Evolutionary conservation across 2,329 filamentous ascomycete species (phyloP).

Genomic region (Colletotrichum chlorophyti): DNA sequence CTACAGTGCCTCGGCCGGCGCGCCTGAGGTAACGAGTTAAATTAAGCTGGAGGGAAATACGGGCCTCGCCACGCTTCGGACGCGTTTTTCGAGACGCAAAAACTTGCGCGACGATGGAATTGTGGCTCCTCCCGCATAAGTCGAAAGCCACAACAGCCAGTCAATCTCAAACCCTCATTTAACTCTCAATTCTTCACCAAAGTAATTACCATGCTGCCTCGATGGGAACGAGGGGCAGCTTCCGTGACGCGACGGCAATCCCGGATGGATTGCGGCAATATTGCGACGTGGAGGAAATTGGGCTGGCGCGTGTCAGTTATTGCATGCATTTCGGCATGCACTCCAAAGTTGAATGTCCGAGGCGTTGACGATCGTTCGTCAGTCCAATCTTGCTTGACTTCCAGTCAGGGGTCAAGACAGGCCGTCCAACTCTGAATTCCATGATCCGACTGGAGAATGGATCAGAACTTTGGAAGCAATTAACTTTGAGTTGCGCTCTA

Average conservation of each 20-base stretch:
- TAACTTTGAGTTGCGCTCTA: too few species aligned
- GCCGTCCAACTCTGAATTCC: too few species aligned
- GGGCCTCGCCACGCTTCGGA: slow-evolving; percentile 15
- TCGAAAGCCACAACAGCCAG: slow-evolving; percentile 21
- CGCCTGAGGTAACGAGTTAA: slow-evolving; percentile 21
- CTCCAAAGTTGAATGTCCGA: not conserved
- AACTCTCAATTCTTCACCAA: slow-evolving; percentile 16
- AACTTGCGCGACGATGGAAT: slow-evolving; percentile 17
- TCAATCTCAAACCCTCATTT: slow-evolving; percentile 27
- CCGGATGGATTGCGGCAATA: slow-evolving; percentile 9
- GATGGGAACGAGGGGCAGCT: slow-evolving; percentile 10
- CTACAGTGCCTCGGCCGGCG: slow-evolving; percentile 15
- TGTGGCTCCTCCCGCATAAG: slow-evolving; percentile 24
- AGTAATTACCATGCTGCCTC: too few species aligned
- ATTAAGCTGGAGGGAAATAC: slow-evolving; percentile 11
- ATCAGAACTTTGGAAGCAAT: too few species aligned
- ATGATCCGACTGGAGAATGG: too few species aligned
- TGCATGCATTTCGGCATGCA: not conserved
- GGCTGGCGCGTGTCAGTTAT: not conserved
- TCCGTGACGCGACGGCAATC: slow-evolving; percentile 6
- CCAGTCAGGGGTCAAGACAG: too few species aligned
- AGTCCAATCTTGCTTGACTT: too few species aligned
- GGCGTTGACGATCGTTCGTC: too few species aligned
- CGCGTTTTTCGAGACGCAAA: slow-evolving; percentile 17
- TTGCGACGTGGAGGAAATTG: not conserved